Evolutionary conservation across 2,329 filamentous ascomycete genomes (phyloP).

Genomic region (Exophiala sp.): DNA sequence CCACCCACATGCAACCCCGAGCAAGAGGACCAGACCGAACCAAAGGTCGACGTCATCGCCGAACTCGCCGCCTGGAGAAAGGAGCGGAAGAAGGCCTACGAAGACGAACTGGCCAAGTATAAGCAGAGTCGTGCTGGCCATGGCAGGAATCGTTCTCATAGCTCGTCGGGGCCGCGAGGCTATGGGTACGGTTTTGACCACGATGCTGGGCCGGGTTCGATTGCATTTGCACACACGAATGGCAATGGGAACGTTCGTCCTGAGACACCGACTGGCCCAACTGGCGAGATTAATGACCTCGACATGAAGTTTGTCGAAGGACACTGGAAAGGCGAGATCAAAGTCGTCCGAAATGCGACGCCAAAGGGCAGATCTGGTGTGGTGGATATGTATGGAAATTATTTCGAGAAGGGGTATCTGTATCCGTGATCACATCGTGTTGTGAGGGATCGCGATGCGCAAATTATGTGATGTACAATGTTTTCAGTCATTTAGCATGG

Average conservation of each 20-base stretch:
- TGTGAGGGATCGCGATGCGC: not conserved
- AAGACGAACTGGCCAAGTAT: conserved; percentile 30
- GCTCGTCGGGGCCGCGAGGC: conserved; percentile 9
- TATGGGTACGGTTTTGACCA: conserved; percentile 24
- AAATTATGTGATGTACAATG: not conserved
- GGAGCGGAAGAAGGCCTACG: conserved; percentile 50
- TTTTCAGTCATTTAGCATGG: too few species aligned
- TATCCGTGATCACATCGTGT: conserved; percentile 41
- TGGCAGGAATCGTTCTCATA: not conserved
- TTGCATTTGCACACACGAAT: conserved; percentile 1
- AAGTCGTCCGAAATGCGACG: conserved; percentile 49
- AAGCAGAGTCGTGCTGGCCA: conserved; percentile 3
- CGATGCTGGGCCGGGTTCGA: conserved; percentile 11
- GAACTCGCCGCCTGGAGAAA: conserved; percentile 54
- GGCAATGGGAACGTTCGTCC: conserved; percentile 13
- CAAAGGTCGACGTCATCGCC: conserved; percentile 47
- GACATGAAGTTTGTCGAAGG: conserved; percentile 50
- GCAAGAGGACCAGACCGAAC: conserved; percentile 9
- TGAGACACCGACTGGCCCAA: conserved; percentile 11
- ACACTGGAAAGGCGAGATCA: conserved; percentile 58
- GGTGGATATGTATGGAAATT: conserved; percentile 53
- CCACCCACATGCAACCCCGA: conserved; percentile 16
- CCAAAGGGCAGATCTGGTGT: conserved; percentile 38
- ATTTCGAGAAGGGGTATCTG: conserved; percentile 51
- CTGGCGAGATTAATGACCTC: conserved; percentile 17